Base-by-base conservation (phyloP, 805 yeast genomes). In the Starmerella geochares region DNA sequence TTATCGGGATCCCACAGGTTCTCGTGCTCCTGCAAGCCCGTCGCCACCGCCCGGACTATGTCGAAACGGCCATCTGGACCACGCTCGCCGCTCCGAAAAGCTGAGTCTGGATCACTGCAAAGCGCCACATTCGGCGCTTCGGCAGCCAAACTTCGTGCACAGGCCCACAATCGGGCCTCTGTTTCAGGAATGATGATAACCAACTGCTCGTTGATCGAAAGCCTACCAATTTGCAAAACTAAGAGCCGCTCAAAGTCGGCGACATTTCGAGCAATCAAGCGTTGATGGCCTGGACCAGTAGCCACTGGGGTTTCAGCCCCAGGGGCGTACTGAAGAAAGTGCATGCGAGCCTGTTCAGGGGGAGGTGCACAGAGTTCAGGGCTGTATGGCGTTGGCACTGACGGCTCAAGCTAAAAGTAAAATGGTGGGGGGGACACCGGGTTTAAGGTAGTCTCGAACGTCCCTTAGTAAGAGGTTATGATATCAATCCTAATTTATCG, bases 11-110 rank as follows among this genome's bases (percentile, higher is more conserved):
- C 42, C 55, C 55, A 27, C 32, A 25, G 24, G 3, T 23, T 11
- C 3, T 16, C 17, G 32, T 21, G 41, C 14, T 17, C 16, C 24
- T 27, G 21, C 33, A 40, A 28, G 7, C 33, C 37, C 27, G 31
- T 24, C 6, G 32, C 37, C 4, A 43, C 37, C 3, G 44, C 44
- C n/a, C 44, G 31, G 23, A 16, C 24, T 4, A 40, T 40, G 23
- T 40, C 49, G 32, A 50, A 50, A n/a, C 50, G 53, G 16, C 42
- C 46, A 16, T 17, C 44, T 8, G 50, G 31, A 36, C 55, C 55
- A 23, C 48, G 24, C 23, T 19, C 44, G 24, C 44, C 44, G n/a
- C 16, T 27, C 3, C 17, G 10, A 31, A 43, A 43, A 33, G 47
- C 39, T 2, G n/a, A n/a, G 3, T 16, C 28, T 7, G 37, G 28